Evolutionary conservation across 805 yeast species (phyloP), one percentile per base, ranked within the genome.

Genomic region (Debaryomyces tyrocola): DNA sequence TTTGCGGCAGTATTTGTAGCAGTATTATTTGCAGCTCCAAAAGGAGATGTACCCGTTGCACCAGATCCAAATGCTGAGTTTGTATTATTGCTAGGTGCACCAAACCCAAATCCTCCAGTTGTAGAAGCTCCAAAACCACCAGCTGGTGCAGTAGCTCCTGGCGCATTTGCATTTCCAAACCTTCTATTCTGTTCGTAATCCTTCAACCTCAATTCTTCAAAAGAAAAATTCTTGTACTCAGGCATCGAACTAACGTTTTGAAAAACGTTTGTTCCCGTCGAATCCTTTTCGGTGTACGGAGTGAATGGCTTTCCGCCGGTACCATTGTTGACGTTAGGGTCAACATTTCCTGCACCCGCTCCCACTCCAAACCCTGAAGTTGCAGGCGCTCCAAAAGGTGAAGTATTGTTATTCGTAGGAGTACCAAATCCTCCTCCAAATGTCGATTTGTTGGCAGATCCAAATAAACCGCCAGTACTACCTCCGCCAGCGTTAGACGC

Each of bases 211-310:
- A 94, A 78, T 63, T 94, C 99, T 64, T 90, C 97, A 59, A 84
- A 79, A 0, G 96, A 87, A 57, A 66, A 87, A 55, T 83, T 83
- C 56, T 78, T 78, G 62, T 92, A 94, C 64, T 90, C 96, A 4
- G 96, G 96, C 97, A 94, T 91, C 38, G 88, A 79, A 9, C 87
- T 73, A 50, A 94, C 85, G 55, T 82, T 82, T 65, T 92, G 89
- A 67, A 74, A 91, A 41, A 75, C 67, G 44, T 56, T 65, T 45
- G 82, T 83, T 28, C 82, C 78, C 2, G 62, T 50, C 10, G 83
- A 72, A 59, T 91, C 97, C 57, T 85, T 87, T 63, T 92, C 97
- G 31, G 76, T 73, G 53, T 66, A 75, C 7, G 90, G 78, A 43
- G 81, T 74, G 62, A 83, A 91, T 1, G 96, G 92, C 55, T 77